A percentile compares a stretch with the other conserved stretches of the same genome.
Conservation (phyloP, 129 eudicot species). For the Flaveria ramosissima region DNA sequence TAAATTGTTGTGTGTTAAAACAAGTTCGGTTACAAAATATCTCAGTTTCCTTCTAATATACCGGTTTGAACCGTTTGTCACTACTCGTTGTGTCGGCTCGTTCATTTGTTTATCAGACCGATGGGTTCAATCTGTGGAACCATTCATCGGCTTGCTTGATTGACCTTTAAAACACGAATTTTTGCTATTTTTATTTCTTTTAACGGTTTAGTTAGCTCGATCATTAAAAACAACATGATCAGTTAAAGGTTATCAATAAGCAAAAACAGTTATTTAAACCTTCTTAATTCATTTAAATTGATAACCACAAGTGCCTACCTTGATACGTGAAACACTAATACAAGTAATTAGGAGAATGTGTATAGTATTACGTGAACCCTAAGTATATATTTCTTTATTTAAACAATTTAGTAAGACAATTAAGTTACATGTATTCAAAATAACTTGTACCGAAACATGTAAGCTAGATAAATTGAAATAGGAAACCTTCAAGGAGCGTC, state of each 20-base stretch:
- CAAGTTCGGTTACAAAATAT: too few relatives aligned
- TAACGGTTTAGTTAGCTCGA: neutral
- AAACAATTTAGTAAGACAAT: neutral
- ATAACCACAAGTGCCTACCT: slow-evolving; percentile 11
- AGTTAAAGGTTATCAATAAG: neutral
- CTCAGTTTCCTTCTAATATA: too few relatives aligned
- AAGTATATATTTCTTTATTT: neutral
- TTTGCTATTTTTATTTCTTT: neutral
- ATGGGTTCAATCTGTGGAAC: neutral
- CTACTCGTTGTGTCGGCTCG: too few relatives aligned
- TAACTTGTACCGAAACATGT: neutral
- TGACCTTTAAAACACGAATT: neutral
- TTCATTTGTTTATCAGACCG: too few relatives aligned
- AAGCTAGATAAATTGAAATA: neutral
- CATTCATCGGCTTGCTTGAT: neutral
- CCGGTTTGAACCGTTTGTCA: too few relatives aligned
- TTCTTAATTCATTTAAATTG: neutral
- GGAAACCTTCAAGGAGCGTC: too few relatives aligned
- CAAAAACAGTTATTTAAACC: neutral
- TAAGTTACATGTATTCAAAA: neutral
- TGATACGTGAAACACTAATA: slow-evolving; percentile 33
- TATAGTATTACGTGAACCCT: slow-evolving; percentile 22
- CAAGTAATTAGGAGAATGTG: slow-evolving; percentile 15
- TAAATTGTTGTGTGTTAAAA: too few relatives aligned
- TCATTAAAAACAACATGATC: neutral